Evolutionary conservation across 2,329 filamentous ascomycete species (phyloP).

Genomic region (Hirsutella rhossiliensis): DNA sequence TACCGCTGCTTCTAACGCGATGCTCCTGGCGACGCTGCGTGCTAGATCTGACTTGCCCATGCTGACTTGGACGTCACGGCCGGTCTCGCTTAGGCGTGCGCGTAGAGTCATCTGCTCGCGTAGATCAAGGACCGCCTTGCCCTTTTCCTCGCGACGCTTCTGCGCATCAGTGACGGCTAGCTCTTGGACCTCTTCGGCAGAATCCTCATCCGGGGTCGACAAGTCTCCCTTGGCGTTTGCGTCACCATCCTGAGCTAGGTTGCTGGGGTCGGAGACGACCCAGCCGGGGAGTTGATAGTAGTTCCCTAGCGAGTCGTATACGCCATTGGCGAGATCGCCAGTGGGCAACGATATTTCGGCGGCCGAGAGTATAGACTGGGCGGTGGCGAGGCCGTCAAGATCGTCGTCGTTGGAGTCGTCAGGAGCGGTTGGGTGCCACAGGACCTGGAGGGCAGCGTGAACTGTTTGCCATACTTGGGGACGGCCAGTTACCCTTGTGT

Average conservation of each 20-base stretch:
- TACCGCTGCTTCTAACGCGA: conserved; percentile 27
- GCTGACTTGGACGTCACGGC: conserved; percentile 47
- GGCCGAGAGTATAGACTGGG: conserved; percentile 71
- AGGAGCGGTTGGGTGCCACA: conserved; percentile 46
- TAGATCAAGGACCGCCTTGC: conserved; percentile 41
- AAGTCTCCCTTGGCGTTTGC: conserved; percentile 15
- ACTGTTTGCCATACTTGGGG: conserved; percentile 73
- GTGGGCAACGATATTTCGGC: conserved; percentile 65
- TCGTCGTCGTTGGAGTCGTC: conserved; percentile 23
- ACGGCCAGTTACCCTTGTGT: conserved; percentile 71
- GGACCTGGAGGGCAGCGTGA: conserved; percentile 50
- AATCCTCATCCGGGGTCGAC: conserved; percentile 25
- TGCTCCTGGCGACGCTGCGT: conserved; percentile 45
- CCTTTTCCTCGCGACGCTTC: conserved; percentile 42
- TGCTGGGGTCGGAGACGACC: conserved; percentile 56
- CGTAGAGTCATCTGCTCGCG: conserved; percentile 44
- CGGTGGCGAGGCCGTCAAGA: conserved; percentile 43
- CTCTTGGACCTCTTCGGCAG: conserved; percentile 14
- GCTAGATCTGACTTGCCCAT: conserved; percentile 53
- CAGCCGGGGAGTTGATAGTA: conserved; percentile 58
- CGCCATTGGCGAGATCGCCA: conserved; percentile 58
- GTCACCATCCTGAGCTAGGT: conserved; percentile 27
- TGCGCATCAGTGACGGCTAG: conserved; percentile 23
- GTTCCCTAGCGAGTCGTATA: conserved; percentile 59
- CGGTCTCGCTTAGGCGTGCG: conserved; percentile 54